Base-by-base conservation (phyloP, 2,329 filamentous ascomycete species). In the Thelonectria rubi region DNA sequence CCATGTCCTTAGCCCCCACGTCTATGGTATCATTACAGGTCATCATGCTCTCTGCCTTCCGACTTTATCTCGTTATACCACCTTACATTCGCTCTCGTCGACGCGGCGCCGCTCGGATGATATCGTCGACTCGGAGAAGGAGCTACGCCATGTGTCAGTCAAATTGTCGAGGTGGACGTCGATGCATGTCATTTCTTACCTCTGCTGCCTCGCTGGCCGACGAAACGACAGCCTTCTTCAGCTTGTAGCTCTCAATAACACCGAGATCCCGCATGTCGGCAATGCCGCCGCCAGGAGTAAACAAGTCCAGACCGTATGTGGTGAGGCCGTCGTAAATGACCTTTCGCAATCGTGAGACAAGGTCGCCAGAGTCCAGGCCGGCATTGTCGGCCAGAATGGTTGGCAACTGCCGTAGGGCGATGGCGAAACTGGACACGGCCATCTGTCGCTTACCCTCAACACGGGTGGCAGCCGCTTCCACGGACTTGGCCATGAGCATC, bases 401-500 rank as follows among this genome's bases (percentile, higher is more conserved):
- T 7, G 95, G 95, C 55, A 99, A 84, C 78, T 99, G 95, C 73
- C 94, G 89, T 62, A 99, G 85, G 30, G 95, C 95, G 60, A 90
- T 85, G 21, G 94, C 92, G 75, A 98, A 99, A 5, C 92, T 88
- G 65, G 94, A 90, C 18, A 98, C 94, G 2, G 95, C 95, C 73
- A 97, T 85, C 71, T 97, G 94, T 79, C 95, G 94, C 88, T 99
- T 99, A 77, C 95, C 95, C 69, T 95, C 93, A 8, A 97, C 91
- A 72, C 97, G 94, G 64, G 96, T 94, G 20, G 94, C 94, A 5
- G 93, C 93, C 63, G 91, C 91, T 75, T 97, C 94, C 20, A 99
- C 95, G 8, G 95, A 95, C 84, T 97, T 97, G 67, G 94, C 92
- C 95, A 99, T 99, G 70, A 97, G 82, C 94, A 98, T 98, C 86